These are phyloP conservation scores for Cercospora sp. DNA, from an alignment of 2,329 filamentous ascomycete genomes.

Conservation along the genomic window DNA sequence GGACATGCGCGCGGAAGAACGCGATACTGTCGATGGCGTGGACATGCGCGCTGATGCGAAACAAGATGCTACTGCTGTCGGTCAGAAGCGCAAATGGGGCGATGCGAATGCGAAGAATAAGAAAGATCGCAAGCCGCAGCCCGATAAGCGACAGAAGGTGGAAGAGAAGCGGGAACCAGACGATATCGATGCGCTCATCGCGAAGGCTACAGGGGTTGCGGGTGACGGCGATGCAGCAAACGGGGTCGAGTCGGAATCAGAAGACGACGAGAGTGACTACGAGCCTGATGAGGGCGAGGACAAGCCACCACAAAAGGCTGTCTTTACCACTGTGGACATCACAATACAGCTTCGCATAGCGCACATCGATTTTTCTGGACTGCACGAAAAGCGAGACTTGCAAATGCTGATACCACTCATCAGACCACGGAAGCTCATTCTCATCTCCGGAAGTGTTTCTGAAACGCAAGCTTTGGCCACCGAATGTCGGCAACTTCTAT, in stretches of 20 bases:
- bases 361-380: conserved; percentile 85
- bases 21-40: conserved; percentile 70
- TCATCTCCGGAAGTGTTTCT: conserved; percentile 76
- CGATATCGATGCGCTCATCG: conserved; percentile 40
- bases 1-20: conserved; percentile 71
- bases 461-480: conserved; percentile 78
- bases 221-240: conserved; percentile 18
- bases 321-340: conserved; percentile 64
- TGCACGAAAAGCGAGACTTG: conserved; percentile 90
- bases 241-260: conserved; percentile 29
- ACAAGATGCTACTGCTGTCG: conserved; percentile 56
- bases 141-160: conserved; percentile 24
- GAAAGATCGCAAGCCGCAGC: conserved; percentile 56
- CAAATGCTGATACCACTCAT: conserved; percentile 95
- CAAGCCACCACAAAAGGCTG: conserved; percentile 73
- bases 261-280: conserved; percentile 49
- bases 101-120: conserved; percentile 66
- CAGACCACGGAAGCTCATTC: conserved; percentile 87
- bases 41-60: conserved; percentile 57
- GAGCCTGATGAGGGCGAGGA: conserved; percentile 53
- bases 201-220: conserved; percentile 33
- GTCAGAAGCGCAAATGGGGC: conserved; percentile 87
- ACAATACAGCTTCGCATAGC: conserved; percentile 73
- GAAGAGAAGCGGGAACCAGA: conserved; percentile 33
- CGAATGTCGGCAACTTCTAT: conserved; percentile 71